These are phyloP conservation scores for Cenchrus americanus DNA, from an alignment of 176 grass and related monocot genomes.

Conservation along the genomic window DNA sequence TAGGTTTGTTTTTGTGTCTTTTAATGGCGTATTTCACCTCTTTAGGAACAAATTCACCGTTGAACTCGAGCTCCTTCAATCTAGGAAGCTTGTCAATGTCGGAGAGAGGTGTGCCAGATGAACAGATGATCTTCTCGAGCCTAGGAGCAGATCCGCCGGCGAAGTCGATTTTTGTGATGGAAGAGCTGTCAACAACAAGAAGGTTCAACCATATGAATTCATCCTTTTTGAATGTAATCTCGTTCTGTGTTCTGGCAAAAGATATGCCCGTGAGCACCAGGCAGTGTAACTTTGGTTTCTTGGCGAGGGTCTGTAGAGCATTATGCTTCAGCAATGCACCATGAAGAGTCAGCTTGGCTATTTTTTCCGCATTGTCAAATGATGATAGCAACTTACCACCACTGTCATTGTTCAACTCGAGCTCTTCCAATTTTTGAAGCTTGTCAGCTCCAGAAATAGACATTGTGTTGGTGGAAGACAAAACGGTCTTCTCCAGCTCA, in stretches of 20 bases:
- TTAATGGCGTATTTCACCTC: neutral
- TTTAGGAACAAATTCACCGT: neutral
- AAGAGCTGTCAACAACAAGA: neutral
- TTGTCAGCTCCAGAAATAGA: neutral
- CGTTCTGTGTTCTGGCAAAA: neutral
- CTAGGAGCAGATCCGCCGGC: neutral
- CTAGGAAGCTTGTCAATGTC: neutral
- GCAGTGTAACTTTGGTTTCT: neutral
- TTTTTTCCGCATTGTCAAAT: no score
- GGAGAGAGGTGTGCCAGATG: neutral
- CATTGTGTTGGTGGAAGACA: neutral
- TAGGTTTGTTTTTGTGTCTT: neutral
- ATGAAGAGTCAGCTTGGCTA: no score
- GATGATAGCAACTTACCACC: no score
- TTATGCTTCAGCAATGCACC: neutral
- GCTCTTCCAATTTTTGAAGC: neutral
- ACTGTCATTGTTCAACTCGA: neutral
- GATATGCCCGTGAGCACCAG: neutral
- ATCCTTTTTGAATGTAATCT: neutral
- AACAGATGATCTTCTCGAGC: neutral
- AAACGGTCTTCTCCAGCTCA: constrained; percentile 11
- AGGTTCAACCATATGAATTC: neutral
- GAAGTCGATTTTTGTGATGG: neutral
- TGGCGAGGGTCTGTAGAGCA: neutral
- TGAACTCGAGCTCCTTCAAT: constrained; percentile 9